These are phyloP conservation scores for Citrus unshiu DNA, from an alignment of 345 rosid species.

Conservation along the genomic window DNA sequence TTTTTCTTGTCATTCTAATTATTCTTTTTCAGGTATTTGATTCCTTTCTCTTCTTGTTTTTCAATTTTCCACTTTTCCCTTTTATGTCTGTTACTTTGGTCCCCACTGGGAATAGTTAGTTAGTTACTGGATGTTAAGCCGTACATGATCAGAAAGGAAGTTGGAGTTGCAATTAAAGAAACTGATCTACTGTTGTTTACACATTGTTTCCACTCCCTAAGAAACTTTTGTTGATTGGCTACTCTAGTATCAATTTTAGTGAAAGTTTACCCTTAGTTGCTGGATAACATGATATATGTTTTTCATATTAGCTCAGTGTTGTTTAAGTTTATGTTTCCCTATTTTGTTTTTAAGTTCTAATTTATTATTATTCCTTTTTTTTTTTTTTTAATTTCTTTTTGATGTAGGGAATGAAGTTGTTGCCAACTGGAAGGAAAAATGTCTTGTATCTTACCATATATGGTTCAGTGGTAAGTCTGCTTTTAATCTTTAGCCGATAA, in stretches of 20 bases:
- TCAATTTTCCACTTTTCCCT: neutral
- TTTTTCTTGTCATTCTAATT: conserved; percentile 75
- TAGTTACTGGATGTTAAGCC: neutral
- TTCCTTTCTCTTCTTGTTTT: conserved; percentile 5
- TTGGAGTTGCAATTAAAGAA: neutral
- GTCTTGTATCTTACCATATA: conserved; percentile 56
- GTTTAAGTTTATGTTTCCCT: neutral
- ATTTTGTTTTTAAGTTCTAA: neutral
- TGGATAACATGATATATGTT: neutral
- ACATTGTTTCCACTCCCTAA: neutral
- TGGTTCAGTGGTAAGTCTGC: conserved; percentile 63
- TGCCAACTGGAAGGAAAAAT: conserved; percentile 75
- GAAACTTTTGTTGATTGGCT: neutral
- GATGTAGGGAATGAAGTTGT: conserved; percentile 68
- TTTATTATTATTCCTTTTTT: neutral
- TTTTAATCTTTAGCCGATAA: neutral
- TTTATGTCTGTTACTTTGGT: neutral
- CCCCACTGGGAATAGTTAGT: neutral
- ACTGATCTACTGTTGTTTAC: neutral
- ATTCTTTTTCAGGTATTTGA: conserved; percentile 76
- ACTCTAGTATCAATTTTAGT: neutral
- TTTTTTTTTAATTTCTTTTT: neutral
- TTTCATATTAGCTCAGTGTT: neutral
- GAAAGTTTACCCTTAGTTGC: neutral
- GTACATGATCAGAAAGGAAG: neutral